A percentile compares a stretch with the other conserved stretches of the same genome.
phyloP scores from a whole-genome alignment of 2,329 filamentous ascomycete genomes.

The Zopfia rhizophila region DNA sequence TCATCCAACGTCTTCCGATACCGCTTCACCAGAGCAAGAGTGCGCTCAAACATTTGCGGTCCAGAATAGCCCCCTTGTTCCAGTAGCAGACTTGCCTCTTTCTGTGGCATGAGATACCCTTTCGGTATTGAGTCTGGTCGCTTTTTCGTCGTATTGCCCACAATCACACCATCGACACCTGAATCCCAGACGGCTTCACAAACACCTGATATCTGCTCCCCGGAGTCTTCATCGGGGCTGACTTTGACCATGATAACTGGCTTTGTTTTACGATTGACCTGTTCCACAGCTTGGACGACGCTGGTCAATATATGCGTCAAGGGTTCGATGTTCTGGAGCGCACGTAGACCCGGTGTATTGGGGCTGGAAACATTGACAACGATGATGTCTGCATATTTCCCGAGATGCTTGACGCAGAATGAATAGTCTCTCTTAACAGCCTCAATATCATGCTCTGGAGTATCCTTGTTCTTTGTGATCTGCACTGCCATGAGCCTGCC shows the following conservation, averaged over 20 bases:
- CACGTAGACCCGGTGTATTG: constrained; percentile 91
- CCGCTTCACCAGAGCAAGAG: constrained; percentile 78
- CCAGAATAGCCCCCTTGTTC: constrained; percentile 93
- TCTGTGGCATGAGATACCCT: constrained; percentile 70
- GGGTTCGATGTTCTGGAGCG: constrained; percentile 85
- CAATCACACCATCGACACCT: constrained; percentile 93
- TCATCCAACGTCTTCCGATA: constrained; percentile 70
- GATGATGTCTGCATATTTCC: constrained; percentile 91
- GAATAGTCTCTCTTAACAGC: constrained; percentile 84
- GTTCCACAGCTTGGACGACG: constrained; percentile 81
- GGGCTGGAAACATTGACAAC: constrained; percentile 98
- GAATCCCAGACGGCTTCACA: constrained; percentile 70
- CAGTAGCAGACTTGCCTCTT: constrained; percentile 74
- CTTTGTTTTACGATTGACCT: constrained; percentile 74
- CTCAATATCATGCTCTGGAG: constrained; percentile 83
- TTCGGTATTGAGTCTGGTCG: constrained; percentile 76
- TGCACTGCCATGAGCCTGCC: constrained; percentile 89
- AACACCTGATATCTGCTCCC: constrained; percentile 86
- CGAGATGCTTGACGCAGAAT: constrained; percentile 85
- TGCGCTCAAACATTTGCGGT: constrained; percentile 85
- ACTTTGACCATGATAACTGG: constrained; percentile 97
- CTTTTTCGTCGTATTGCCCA: constrained; percentile 95
- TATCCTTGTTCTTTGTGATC: constrained; percentile 96
- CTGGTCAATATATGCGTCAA: constrained; percentile 82
- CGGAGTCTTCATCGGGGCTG: constrained; percentile 90